Base-by-base conservation (phyloP, 1,284 basidiomycete genomes). In the Mycena sp. region DNA sequence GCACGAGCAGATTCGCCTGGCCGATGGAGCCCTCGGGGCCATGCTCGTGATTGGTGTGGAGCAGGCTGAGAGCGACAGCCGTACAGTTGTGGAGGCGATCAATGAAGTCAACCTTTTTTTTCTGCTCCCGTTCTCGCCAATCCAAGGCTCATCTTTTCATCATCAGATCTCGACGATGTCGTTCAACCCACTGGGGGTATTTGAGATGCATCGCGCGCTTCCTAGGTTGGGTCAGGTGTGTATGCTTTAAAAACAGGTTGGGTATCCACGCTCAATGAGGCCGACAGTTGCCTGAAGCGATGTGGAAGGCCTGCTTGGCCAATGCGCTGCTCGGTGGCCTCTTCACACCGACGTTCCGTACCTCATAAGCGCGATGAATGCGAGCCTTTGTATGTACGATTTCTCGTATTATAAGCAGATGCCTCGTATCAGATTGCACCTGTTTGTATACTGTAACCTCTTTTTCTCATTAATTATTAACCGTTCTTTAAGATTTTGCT, bases 41-140 rank as follows among this genome's bases (percentile, higher is more conserved):
- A 43, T 61, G 59, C 45, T 61, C n/a, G 59, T 61, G n/a, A 55
- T 55, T 3, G 50, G 59, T 23, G 37, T 61, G 10, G 59, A 61
- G 44, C 51, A 55, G 32, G 23, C 52, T 5, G 45, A 12, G 19
- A 43, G 49, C 29, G 59, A 61, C 29, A 43, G 3, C 7, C 32
- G 59, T n/a, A 16, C 51, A 3, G 40, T 55, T 2, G 9, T 50
- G 45, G 44, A 54, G 37, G 44, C 45, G 6, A 0, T 61, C 11
- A 23, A 25, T 23, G 9, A 55, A 6, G 59, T 55, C 16, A 7
- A 21, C n/a, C 10, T 52, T 38, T 3, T 12, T n/a, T 23, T 38
- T 26, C 7, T 7, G 12, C 29, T 45, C 28, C 40, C 7, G 12
- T 4, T 23, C 14, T 51, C 9, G 2, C n/a, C n/a, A n/a, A n/a